These are phyloP conservation scores for Aaosphaeria pasadenensis DNA, from an alignment of 2,329 filamentous ascomycete genomes.

Conservation along the genomic window DNA sequence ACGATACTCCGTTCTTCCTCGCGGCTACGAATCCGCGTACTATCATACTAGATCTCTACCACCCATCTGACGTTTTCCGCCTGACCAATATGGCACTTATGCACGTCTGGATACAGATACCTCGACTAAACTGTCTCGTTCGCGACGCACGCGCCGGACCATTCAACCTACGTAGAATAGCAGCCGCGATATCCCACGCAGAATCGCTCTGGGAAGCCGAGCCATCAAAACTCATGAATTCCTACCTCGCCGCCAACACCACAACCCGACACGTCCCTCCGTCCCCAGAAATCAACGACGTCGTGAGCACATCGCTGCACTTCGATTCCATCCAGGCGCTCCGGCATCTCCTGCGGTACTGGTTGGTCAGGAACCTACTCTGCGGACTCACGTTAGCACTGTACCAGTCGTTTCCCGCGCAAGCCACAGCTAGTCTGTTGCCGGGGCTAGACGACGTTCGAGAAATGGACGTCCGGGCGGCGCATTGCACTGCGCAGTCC, in stretches of 20 bases:
- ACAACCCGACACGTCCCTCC: not conserved
- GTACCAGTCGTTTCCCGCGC: conserved; percentile 1
- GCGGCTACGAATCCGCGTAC: too few relatives aligned
- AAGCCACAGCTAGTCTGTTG: not conserved
- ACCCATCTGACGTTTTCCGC: too few relatives aligned
- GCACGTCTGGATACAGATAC: conserved; percentile 8
- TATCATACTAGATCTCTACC: too few relatives aligned
- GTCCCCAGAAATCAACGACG: not conserved
- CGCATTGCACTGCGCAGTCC: conserved; percentile 2
- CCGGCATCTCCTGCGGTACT: conserved; percentile 3
- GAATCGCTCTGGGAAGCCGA: conserved; percentile 2
- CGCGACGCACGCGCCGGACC: conserved; percentile 1
- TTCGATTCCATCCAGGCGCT: conserved; percentile 3
- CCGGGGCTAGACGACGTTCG: not conserved
- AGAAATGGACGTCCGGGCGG: conserved; percentile 1
- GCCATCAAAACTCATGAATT: not conserved
- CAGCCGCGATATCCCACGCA: conserved; percentile 3
- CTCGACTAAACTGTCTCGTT: conserved; percentile 4
- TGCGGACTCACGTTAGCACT: conserved; percentile 2
- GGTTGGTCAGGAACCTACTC: conserved; percentile 1
- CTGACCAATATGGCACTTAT: not conserved
- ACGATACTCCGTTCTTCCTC: too few relatives aligned
- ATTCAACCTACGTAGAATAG: not conserved
- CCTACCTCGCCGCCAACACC: not conserved
- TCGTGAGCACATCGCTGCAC: not conserved